Conservation (phyloP, 1,284 basidiomycete genomes). For the Gymnopus androsaceus region DNA sequence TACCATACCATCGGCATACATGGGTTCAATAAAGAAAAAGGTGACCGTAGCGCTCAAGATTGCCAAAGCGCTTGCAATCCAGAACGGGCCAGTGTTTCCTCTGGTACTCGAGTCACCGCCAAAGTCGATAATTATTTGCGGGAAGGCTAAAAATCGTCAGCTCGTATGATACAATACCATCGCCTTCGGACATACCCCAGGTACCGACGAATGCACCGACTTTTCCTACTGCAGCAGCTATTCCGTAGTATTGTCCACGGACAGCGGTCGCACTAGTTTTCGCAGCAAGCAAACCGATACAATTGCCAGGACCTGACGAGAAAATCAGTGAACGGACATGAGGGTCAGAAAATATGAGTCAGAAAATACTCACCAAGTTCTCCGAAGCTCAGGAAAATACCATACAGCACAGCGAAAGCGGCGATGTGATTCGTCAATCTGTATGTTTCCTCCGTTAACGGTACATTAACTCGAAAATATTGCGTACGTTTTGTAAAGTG, state of each 20-base stretch:
- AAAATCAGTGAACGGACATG: neutral
- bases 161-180: neutral
- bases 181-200: conserved; percentile 44
- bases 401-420: conserved; percentile 86
- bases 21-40: conserved; percentile 73
- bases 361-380: conserved; percentile 48
- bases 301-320: conserved; percentile 69
- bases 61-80: conserved; percentile 78
- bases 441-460: neutral
- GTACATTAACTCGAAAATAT: neutral
- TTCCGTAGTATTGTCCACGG: conserved; percentile 84
- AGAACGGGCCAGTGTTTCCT: conserved; percentile 81
- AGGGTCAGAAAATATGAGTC: no score
- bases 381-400: conserved; percentile 86
- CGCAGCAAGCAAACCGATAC: conserved; percentile 75
- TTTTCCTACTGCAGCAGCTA: conserved; percentile 91
- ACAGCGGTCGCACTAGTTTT: conserved; percentile 85
- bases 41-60: conserved; percentile 77
- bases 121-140: conserved; percentile 72
- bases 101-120: conserved; percentile 48
- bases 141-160: conserved; percentile 42
- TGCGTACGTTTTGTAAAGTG: conserved; percentile 35
- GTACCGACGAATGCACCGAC: conserved; percentile 84
- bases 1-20: conserved; percentile 78
- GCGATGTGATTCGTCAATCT: conserved; percentile 62